phyloP scores from a whole-genome alignment of 805 yeast species.

The Lachancea nothofagi region DNA sequence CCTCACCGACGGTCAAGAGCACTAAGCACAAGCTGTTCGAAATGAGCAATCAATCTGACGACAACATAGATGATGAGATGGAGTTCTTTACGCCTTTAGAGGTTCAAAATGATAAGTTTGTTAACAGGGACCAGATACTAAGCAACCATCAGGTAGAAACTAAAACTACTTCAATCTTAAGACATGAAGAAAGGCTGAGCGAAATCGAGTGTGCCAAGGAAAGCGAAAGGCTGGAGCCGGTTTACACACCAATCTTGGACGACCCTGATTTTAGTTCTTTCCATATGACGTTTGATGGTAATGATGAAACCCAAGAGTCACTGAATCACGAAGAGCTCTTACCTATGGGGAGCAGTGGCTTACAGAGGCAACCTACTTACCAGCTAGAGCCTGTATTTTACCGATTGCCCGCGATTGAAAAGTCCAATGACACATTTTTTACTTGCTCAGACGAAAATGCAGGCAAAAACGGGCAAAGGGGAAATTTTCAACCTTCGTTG shows the following conservation, averaged over 20 bases:
- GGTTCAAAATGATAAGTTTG: background rate
- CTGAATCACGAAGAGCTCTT: background rate
- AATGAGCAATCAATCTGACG: background rate
- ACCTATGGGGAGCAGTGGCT: constrained; percentile 8
- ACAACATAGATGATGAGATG: background rate
- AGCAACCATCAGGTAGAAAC: background rate
- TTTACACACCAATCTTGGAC: no score
- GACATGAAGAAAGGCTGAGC: background rate
- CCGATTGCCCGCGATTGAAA: constrained; percentile 10
- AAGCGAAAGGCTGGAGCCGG: no score
- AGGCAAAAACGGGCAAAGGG: background rate
- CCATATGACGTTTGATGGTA: constrained; percentile 27
- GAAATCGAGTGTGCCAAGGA: background rate
- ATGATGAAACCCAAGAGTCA: constrained; percentile 9
- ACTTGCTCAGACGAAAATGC: constrained; percentile 6
- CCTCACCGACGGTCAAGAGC: background rate
- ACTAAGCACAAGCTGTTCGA: background rate
- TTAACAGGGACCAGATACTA: background rate
- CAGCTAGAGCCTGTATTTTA: constrained; percentile 14
- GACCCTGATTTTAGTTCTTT: constrained; percentile 33
- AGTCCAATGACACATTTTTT: constrained; percentile 10
- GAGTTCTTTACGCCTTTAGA: background rate
- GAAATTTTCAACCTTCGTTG: background rate
- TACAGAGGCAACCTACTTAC: background rate
- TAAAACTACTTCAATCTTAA: no score